Base-by-base conservation (phyloP, 805 yeast genomes). In the Candida ortonii region DNA sequence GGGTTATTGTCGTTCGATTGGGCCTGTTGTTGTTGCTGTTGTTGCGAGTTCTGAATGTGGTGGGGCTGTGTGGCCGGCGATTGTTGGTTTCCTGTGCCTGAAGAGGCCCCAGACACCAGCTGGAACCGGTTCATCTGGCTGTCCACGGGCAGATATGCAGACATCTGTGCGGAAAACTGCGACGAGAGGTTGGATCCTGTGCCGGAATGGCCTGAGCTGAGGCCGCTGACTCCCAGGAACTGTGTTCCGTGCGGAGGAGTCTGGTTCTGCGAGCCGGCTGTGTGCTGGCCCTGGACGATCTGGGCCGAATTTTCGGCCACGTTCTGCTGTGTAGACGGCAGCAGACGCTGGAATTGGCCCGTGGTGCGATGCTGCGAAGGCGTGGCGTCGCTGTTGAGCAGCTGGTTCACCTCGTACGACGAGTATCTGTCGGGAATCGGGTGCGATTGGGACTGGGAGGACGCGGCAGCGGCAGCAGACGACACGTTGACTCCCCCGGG, bases 341-440 rank as follows among this genome's bases (percentile, higher is more conserved):
- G 7, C 12, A 28, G 16, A 15, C 34, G 19, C 13, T 31, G 37
- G 28, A 28, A 29, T 8, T 28, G 39, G 20, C 27, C n/a, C n/a
- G 25, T 28, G 11, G 15, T 22, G 7, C 37, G 28, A n/a, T 32
- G 40, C n/a, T 36, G 22, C 13, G 42, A 11, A 7, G 36, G 15
- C 10, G 43, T 17, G 12, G 38, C 25, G 16, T 29, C 43, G 9
- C 28, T 32, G 23, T 41, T 44, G 5, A 44, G 33, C 24, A 44
- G 24, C 16, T 39, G 40, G 21, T 30, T 36, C 18, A 38, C 45
- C 22, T 46, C 50, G 28, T 41, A 46, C 11, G 46, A 13, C 23
- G 36, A 41, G 33, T 34, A 46, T 25, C 50, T 36, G 16, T 46
- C 50, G 14, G 36, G 23, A 6, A 30, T 19, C 8, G 37, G 18